Percentiles rank a stretch among this genome's conserved stretches.
Evolutionary conservation across 345 rosid genomes (phyloP).

Genomic region (Euphorbia lathyris): DNA sequence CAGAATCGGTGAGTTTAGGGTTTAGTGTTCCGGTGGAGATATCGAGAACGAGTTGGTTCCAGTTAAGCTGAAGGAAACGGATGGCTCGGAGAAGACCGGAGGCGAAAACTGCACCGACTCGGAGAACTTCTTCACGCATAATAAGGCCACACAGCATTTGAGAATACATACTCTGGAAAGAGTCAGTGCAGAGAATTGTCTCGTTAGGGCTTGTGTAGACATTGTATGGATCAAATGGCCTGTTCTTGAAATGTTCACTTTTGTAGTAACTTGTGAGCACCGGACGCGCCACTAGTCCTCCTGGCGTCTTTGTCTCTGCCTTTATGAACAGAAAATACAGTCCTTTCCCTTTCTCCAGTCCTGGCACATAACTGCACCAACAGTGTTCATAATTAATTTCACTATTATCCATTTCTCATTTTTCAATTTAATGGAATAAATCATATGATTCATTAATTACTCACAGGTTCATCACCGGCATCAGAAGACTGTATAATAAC

Average conservation of each 20-base stretch:
- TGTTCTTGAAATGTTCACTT: constrained; percentile 77
- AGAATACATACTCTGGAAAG: constrained; percentile 93
- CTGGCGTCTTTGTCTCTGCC: constrained; percentile 83
- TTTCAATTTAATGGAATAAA: neutral
- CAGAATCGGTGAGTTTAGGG: constrained; percentile 46
- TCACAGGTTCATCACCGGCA: constrained; percentile 99
- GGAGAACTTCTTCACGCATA: constrained; percentile 69
- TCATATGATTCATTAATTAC: constrained; percentile 21
- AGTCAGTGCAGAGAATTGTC: constrained; percentile 82
- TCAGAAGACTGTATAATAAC: constrained; percentile 79
- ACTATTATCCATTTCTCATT: too few relatives aligned
- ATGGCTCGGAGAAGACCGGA: constrained; percentile 91
- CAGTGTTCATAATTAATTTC: neutral
- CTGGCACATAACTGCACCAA: constrained; percentile 65
- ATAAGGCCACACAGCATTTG: constrained; percentile 91
- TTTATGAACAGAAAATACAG: constrained; percentile 81
- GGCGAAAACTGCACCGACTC: constrained; percentile 90
- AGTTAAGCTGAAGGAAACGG: constrained; percentile 78
- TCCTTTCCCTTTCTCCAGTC: constrained; percentile 88
- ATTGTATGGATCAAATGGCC: constrained; percentile 80
- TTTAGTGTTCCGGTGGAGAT: constrained; percentile 58
- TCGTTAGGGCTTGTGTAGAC: constrained; percentile 94
- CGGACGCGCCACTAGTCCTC: constrained; percentile 84
- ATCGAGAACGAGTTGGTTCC: constrained; percentile 58
- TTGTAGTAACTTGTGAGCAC: constrained; percentile 97